Percentiles rank a stretch among this genome's conserved stretches.
These are phyloP conservation scores for Penicillium expansum DNA, from an alignment of 2,329 filamentous ascomycete species.

Conservation along the genomic window DNA sequence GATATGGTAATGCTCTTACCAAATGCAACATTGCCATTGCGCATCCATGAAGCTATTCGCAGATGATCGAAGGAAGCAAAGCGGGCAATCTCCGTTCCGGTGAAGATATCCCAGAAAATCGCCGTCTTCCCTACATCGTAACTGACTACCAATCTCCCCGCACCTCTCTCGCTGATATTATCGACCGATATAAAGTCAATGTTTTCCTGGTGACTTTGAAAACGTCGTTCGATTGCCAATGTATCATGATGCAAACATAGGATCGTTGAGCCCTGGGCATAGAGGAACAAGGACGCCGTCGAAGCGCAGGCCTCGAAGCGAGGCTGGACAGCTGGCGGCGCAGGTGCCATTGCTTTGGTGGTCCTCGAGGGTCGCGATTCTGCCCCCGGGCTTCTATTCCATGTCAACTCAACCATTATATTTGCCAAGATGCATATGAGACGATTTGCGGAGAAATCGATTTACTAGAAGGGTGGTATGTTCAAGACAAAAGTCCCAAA, in stretches of 20 bases:
- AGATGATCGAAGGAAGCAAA: slow-evolving; percentile 89
- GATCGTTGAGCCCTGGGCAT: slow-evolving; percentile 76
- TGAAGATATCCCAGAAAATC: slow-evolving; percentile 95
- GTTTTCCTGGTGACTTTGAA: slow-evolving; percentile 78
- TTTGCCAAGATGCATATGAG: background rate
- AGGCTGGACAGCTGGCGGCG: slow-evolving; percentile 34
- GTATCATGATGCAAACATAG: slow-evolving; percentile 92
- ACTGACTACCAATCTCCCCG: slow-evolving; percentile 83
- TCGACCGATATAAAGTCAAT: slow-evolving; percentile 83
- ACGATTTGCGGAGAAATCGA: background rate
- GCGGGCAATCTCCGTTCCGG: slow-evolving; percentile 83
- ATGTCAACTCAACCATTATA: slow-evolving; percentile 58
- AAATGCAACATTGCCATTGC: slow-evolving; percentile 94
- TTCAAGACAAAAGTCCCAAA: background rate
- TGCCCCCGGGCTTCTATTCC: slow-evolving; percentile 59
- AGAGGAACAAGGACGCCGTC: slow-evolving; percentile 86
- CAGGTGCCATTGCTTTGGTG: slow-evolving; percentile 45
- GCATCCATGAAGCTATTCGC: slow-evolving; percentile 88
- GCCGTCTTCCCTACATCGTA: slow-evolving; percentile 89
- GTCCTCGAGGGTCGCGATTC: slow-evolving; percentile 57
- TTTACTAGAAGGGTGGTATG: background rate
- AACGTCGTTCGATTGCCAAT: slow-evolving; percentile 80
- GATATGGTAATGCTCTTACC: slow-evolving; percentile 56
- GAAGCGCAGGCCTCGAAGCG: slow-evolving; percentile 84
- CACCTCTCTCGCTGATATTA: slow-evolving; percentile 82